Percentiles rank a stretch among this genome's conserved stretches.
Conservation (phyloP, 1,284 basidiomycete species). For the Gyrodon tennesseensis region DNA sequence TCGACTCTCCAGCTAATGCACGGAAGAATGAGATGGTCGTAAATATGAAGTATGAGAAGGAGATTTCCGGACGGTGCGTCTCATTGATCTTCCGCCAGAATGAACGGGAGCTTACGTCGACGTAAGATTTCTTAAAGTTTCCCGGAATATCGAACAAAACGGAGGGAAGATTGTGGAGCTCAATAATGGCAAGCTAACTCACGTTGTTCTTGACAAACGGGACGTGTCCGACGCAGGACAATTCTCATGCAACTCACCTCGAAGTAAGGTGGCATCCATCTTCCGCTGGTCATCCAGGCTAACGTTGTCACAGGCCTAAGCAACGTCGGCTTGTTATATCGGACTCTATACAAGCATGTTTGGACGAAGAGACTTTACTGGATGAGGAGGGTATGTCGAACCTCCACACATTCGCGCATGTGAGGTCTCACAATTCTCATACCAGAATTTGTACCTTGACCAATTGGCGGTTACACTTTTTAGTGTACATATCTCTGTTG, state of each 20-base stretch:
- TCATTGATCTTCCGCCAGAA: background rate
- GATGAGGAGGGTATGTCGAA: constrained; percentile 65
- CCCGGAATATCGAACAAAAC: constrained; percentile 58
- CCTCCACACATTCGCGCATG: background rate
- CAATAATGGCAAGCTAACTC: constrained; percentile 75
- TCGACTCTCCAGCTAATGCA: constrained; percentile 79
- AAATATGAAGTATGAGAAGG: constrained; percentile 57
- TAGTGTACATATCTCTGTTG: constrained; percentile 5
- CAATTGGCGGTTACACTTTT: constrained; percentile 1
- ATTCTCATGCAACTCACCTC: constrained; percentile 70
- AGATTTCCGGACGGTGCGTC: constrained; percentile 56
- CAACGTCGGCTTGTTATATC: constrained; percentile 73
- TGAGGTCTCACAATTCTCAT: constrained; percentile 15
- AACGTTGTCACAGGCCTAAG: constrained; percentile 58
- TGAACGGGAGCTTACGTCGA: constrained; percentile 3
- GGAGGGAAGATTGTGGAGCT: constrained; percentile 73
- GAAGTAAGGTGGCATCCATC: constrained; percentile 53
- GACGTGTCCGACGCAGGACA: constrained; percentile 68
- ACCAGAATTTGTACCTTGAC: constrained; percentile 34
- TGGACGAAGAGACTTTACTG: constrained; percentile 77
- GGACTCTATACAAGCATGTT: constrained; percentile 72
- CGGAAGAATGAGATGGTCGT: constrained; percentile 59
- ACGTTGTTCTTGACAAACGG: constrained; percentile 78
- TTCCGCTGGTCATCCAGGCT: constrained; percentile 7
- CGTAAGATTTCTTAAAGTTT: constrained; percentile 59